Base-by-base conservation (phyloP, 371 early-diverging fungal genomes). In the Cokeromyces recurvatus region DNA sequence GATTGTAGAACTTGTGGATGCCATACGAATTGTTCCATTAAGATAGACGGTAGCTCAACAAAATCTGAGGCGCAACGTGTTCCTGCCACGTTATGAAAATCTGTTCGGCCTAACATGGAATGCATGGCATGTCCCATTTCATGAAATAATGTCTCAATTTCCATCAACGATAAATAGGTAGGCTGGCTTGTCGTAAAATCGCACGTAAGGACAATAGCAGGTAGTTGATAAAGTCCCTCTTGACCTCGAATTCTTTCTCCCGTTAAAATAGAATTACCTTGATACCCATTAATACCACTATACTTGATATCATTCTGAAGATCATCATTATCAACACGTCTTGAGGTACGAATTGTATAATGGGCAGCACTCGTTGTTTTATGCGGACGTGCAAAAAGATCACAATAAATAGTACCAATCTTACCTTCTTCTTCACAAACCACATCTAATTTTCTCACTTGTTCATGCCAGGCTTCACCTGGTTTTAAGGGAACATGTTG, bases 121-220 rank as follows among this genome's bases (percentile, higher is more conserved):
- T 97, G 97, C 86, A 97, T 89, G 2, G 96, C 98, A 55, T 98
- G 98, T 2, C 98, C 98, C 92, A 97, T 91, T 56, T 98, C 98
- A 68, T 98, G 98, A 68, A 95, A 95, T n/a, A 97, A 59, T 0
- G 97, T 97, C 55, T 94, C 94, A 21, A 95, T 85, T 46, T 96
- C 94, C 45, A 66, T 64, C 71, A 76, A 74, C 29, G 74, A 78
- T 24, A 90, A 60, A 39, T 83, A 48, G 5, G 82, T 60, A 9
- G 86, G 77, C 7, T 45, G 37, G 1, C 38, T 40, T 11, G 53
- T 41, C n/a, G 65, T 51, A 53, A 89, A 91, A 37, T 87, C 85
- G 48, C 89, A 88, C 3, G 86, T 82, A 41, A 92, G 57, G 0
- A 83, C 92, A 10, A 91, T 85, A 2, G 90, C 73, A 0, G 92